A percentile compares a stretch with the other conserved stretches of the same genome.
These are phyloP conservation scores for Asterophora lycoperdoides DNA, from an alignment of 768 basidiomycete genomes.

Conservation along the genomic window DNA sequence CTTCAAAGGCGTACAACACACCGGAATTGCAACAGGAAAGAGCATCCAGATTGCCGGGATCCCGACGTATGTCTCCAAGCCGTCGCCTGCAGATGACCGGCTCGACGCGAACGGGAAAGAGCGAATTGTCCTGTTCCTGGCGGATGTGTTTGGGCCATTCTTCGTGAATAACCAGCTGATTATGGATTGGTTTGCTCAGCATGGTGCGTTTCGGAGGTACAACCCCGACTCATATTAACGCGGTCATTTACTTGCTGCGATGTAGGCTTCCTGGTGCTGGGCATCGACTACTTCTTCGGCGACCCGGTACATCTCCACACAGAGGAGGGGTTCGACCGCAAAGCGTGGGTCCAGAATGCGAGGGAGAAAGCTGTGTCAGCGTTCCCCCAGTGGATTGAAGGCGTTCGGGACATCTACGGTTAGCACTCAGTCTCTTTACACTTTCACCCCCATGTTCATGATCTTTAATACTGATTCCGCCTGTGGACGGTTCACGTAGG, in stretches of 20 bases:
- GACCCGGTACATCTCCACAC: slow-evolving; percentile 43
- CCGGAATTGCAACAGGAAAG: slow-evolving; percentile 43
- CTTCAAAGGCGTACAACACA: slow-evolving; percentile 47
- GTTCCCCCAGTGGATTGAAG: slow-evolving; percentile 49
- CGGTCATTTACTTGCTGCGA: too few species aligned
- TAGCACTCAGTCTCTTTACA: slow-evolving; percentile 10
- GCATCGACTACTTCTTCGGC: slow-evolving; percentile 62
- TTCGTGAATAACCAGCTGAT: slow-evolving; percentile 55
- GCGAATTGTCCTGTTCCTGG: slow-evolving; percentile 52
- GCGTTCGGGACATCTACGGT: slow-evolving; percentile 46
- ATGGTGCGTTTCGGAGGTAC: slow-evolving; percentile 42
- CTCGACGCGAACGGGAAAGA: slow-evolving; percentile 15
- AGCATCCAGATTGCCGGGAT: slow-evolving; percentile 37
- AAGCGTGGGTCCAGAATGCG: slow-evolving; percentile 38
- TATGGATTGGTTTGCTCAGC: slow-evolving; percentile 60
- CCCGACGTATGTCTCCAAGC: slow-evolving; percentile 52
- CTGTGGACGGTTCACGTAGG: slow-evolving; percentile 4
- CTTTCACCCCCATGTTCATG: too few species aligned
- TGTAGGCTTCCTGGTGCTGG: slow-evolving; percentile 54
- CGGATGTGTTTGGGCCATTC: slow-evolving; percentile 59
- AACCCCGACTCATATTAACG: too few species aligned
- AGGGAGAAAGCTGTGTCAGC: slow-evolving; percentile 32
- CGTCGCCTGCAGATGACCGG: slow-evolving; percentile 18
- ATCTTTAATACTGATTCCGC: too few species aligned
- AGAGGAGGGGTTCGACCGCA: slow-evolving; percentile 34